Evolutionary conservation across 148 eudicot genomes (phyloP).

Genomic region (Nepenthes gracilis): DNA sequence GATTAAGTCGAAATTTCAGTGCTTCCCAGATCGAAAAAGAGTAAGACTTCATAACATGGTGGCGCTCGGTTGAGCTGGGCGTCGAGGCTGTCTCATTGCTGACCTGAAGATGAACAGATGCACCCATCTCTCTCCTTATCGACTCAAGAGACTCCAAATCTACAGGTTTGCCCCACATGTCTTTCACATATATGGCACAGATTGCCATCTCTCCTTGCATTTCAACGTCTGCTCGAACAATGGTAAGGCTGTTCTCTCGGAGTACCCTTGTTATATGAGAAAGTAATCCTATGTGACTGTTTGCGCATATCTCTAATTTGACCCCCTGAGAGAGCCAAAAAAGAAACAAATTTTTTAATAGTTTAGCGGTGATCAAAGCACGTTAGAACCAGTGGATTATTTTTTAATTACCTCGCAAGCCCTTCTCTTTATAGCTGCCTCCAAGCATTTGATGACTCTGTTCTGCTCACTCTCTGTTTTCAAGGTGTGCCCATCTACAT

Average conservation of each 20-base stretch:
- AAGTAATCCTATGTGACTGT: constrained; percentile 45
- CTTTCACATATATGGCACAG: constrained; percentile 52
- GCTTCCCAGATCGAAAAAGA: constrained; percentile 25
- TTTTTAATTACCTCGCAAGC: constrained; percentile 35
- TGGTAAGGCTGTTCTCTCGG: constrained; percentile 55
- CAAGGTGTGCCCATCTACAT: constrained; percentile 39
- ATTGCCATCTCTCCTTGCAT: constrained; percentile 48
- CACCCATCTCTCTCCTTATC: constrained; percentile 45
- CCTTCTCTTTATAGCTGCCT: constrained; percentile 52
- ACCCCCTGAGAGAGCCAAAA: constrained; percentile 24
- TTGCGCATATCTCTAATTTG: constrained; percentile 24
- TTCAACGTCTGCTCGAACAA: constrained; percentile 61
- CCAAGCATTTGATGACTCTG: constrained; percentile 45
- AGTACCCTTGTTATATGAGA: constrained; percentile 64
- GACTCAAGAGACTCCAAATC: constrained; percentile 46
- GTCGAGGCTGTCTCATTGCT: constrained; percentile 15
- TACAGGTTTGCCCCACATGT: constrained; percentile 35
- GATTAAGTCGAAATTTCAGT: constrained; percentile 33
- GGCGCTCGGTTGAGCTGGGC: constrained; percentile 10
- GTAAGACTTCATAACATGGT: neutral
- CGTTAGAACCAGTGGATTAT: no score
- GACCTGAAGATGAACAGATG: constrained; percentile 32
- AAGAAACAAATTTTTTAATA: no score
- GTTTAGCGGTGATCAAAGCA: no score
- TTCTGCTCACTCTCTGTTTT: constrained; percentile 44